Conservation (phyloP, 176 grass and related monocot genomes). For the Carex pumila region DNA sequence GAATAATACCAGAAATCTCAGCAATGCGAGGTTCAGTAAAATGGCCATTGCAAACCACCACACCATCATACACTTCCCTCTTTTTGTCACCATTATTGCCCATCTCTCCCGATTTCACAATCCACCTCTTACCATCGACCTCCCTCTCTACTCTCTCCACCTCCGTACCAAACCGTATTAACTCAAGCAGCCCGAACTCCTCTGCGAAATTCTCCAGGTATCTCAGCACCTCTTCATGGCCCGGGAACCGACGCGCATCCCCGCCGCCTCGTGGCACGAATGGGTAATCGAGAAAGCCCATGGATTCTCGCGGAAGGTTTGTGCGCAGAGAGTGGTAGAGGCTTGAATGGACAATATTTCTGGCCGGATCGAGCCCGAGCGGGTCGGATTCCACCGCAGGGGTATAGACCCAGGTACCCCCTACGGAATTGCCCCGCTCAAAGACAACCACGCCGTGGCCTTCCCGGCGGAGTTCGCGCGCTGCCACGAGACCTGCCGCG, state of each 20-base stretch:
- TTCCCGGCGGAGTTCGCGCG: constrained; percentile 60
- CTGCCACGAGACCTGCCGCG: constrained; percentile 41
- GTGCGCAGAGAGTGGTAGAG: constrained; percentile 85
- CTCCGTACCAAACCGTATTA: constrained; percentile 63
- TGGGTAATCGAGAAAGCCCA: constrained; percentile 89
- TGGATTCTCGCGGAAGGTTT: constrained; percentile 70
- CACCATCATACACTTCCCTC: constrained; percentile 39
- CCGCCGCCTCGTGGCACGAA: constrained; percentile 27
- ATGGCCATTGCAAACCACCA: constrained; percentile 55
- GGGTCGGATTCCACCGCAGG: constrained; percentile 36
- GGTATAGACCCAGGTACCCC: constrained; percentile 69
- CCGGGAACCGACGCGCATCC: constrained; percentile 54
- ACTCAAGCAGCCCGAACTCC: constrained; percentile 41
- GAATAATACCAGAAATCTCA: constrained; percentile 44
- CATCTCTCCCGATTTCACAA: constrained; percentile 27
- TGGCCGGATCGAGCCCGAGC: constrained; percentile 33
- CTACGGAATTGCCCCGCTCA: constrained; percentile 50
- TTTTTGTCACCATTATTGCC: constrained; percentile 3
- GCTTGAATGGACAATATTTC: constrained; percentile 49
- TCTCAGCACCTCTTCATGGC: constrained; percentile 68
- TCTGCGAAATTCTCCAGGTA: constrained; percentile 70
- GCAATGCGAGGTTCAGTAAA: constrained; percentile 40
- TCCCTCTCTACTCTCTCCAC: constrained; percentile 33
- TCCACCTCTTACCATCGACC: constrained; percentile 33
- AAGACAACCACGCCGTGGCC: constrained; percentile 72